Percentiles rank a stretch among this genome's conserved stretches.
Evolutionary conservation across 257 asterid species (phyloP).

Genomic region (Nicotiana knightiana): DNA sequence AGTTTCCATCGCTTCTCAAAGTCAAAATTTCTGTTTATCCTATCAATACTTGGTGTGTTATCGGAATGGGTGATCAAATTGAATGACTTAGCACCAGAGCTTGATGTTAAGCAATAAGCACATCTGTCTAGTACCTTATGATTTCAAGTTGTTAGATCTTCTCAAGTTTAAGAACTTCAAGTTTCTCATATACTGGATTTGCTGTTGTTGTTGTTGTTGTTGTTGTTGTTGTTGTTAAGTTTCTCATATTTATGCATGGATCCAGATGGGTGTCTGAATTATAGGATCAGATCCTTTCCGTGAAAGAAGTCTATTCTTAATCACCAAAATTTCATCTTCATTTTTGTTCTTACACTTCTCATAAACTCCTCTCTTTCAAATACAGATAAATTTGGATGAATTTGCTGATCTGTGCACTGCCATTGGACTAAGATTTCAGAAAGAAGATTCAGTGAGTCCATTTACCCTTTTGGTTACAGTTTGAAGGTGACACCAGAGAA

Average conservation of each 20-base stretch:
- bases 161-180: neutral
- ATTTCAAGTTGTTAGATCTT: neutral
- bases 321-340: neutral
- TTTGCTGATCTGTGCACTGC: constrained; percentile 85
- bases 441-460: constrained; percentile 74
- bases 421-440: constrained; percentile 86
- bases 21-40: neutral
- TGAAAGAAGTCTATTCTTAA: neutral
- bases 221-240: neutral
- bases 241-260: neutral
- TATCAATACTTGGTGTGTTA: neutral
- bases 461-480: constrained; percentile 14
- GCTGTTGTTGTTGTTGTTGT: too few relatives aligned
- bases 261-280: neutral
- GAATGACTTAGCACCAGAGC: neutral
- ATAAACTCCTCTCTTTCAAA: constrained; percentile 9
- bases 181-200: neutral
- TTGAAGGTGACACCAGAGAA: neutral
- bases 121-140: neutral
- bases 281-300: constrained; percentile 1
- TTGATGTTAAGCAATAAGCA: neutral
- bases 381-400: constrained; percentile 87
- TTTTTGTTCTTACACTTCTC: neutral
- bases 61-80: neutral
- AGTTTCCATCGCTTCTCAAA: neutral